Percentiles rank a stretch among this genome's conserved stretches.
Conservation (phyloP, 805 yeast genomes). For the Crinitomyces ghanaensis region DNA sequence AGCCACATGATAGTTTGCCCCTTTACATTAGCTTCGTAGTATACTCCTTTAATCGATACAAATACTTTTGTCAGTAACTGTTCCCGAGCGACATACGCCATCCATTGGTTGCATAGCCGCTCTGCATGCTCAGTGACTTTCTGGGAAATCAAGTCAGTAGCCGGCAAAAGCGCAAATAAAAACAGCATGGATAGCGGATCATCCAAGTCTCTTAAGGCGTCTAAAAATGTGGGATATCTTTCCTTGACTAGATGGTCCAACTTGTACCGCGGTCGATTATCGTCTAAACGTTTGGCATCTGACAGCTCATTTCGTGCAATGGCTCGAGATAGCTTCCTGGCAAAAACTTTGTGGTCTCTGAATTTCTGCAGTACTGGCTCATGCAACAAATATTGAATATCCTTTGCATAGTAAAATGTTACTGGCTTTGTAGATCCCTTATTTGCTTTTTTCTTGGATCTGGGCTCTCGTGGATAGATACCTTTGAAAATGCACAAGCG, state of each 20-base stretch:
- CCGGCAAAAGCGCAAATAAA: constrained; percentile 88
- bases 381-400: constrained; percentile 87
- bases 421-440: constrained; percentile 96
- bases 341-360: constrained; percentile 90
- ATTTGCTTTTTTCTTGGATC: constrained; percentile 91
- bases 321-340: constrained; percentile 80
- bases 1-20: constrained; percentile 96
- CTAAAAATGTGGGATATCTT: constrained; percentile 87
- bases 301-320: constrained; percentile 85
- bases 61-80: constrained; percentile 75
- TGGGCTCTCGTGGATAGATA: constrained; percentile 92
- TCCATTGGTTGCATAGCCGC: constrained; percentile 84
- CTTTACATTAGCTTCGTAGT: constrained; percentile 77
- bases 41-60: constrained; percentile 94
- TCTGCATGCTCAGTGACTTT: constrained; percentile 82
- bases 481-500: constrained; percentile 97
- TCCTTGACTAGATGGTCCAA: constrained; percentile 88
- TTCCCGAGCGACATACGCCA: constrained; percentile 83
- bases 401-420: constrained; percentile 88
- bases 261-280: constrained; percentile 69
- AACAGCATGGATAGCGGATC: constrained; percentile 94
- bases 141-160: constrained; percentile 70
- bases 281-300: constrained; percentile 78
- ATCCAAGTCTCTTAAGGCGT: constrained; percentile 85
- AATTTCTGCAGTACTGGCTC: constrained; percentile 88